Percentiles rank a stretch among this genome's conserved stretches.
These are phyloP conservation scores for Limonium bicolor DNA, from an alignment of 148 eudicot genomes.

Conservation along the genomic window DNA sequence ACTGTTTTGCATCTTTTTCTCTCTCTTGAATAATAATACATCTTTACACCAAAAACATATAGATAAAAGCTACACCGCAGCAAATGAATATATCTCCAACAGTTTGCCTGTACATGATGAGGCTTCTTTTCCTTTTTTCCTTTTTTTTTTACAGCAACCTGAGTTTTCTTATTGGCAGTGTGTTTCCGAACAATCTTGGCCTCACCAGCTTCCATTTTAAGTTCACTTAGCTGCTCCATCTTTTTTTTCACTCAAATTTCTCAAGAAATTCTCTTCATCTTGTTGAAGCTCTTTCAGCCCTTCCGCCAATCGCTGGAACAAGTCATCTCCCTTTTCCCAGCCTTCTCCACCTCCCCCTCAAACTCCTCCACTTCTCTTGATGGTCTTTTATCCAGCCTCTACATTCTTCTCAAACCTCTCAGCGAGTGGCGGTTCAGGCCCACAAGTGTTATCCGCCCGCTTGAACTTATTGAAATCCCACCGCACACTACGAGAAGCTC, in stretches of 20 bases:
- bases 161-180: slow-evolving; percentile 71
- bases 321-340: slow-evolving; percentile 46
- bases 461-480: slow-evolving; percentile 63
- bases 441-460: slow-evolving; percentile 72
- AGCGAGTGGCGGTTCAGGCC: slow-evolving; percentile 86
- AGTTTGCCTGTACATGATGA: too few relatives aligned
- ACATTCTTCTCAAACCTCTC: slow-evolving; percentile 89
- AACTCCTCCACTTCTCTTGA: slow-evolving; percentile 68
- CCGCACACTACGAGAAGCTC: slow-evolving; percentile 65
- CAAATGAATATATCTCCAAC: too few relatives aligned
- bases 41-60: too few relatives aligned
- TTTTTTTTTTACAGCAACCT: too few relatives aligned
- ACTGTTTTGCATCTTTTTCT: too few relatives aligned
- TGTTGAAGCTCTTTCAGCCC: slow-evolving; percentile 63
- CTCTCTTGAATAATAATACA: too few relatives aligned
- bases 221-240: slow-evolving; percentile 54
- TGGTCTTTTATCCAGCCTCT: slow-evolving; percentile 69
- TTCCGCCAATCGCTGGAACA: slow-evolving; percentile 46
- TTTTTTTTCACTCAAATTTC: slow-evolving; percentile 68
- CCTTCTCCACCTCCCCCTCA: slow-evolving; percentile 71
- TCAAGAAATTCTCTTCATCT: slow-evolving; percentile 63
- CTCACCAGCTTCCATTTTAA: slow-evolving; percentile 83
- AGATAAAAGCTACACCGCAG: too few relatives aligned
- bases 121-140: too few relatives aligned
- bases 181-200: slow-evolving; percentile 67